Base-by-base conservation (phyloP, 2,329 filamentous ascomycete species). In the Plenodomus lindquistii region DNA sequence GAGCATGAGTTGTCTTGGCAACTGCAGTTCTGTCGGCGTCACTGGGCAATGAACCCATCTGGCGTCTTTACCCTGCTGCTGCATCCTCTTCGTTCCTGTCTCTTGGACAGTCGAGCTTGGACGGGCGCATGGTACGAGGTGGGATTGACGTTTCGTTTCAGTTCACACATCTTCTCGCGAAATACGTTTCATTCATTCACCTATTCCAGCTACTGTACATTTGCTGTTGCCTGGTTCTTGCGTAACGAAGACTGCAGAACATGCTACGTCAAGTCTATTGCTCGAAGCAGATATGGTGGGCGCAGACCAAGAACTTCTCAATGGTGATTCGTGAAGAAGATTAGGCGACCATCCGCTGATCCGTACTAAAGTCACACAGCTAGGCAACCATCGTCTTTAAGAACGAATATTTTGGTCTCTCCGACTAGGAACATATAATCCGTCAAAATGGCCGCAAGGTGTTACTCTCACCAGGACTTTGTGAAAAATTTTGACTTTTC, bases 111-210 rank as follows among this genome's bases (percentile, higher is more conserved):
- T 55, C 43, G 52, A 57, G 56, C 44, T 43, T 50, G 22, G 63
- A 64, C 56, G 66, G 66, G 58, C 46, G 50, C 49, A 54, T 42
- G 45, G 59, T 50, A 41, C 45, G 27, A 44, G 16, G 56, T 67
- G 60, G 58, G 57, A 68, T 59, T 53, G 65, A 50, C 54, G 67
- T 63, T 70, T 60, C 62, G 66, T 69, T 69, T 63, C 55, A 63
- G 37, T 64, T 69, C 62, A 59, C 57, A 70, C 65, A 71, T 50
- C 17, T n/a, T 2, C 13, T 6, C 16, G 11, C 22, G 22, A 24
- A 6, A 11, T 24, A 11, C 22, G 22, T 24, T 24, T 24, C 22
- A 6, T 24, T 5, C 22, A 11, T 24, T 11, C 11, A 24, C 22
- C 11, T 13, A 31, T 4, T 13, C 15, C 15, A 11, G 11, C 15